Evolutionary conservation across 768 basidiomycete species (phyloP).

Genomic region (Phlegmacium glaucopus): DNA sequence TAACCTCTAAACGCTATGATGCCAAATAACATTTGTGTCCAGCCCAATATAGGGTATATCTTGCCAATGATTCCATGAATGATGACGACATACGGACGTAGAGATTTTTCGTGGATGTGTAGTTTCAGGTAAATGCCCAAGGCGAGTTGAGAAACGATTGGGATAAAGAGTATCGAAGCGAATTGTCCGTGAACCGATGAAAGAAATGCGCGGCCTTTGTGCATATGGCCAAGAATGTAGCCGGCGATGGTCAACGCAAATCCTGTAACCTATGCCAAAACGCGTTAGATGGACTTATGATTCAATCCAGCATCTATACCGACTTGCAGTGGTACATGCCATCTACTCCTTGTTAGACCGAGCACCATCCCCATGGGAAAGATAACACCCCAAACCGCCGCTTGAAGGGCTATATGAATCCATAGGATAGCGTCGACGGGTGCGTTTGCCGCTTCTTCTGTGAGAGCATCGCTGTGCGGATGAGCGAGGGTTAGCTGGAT

Average conservation of each 20-base stretch:
- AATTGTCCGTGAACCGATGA: slow-evolving; percentile 70
- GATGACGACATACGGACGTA: slow-evolving; percentile 68
- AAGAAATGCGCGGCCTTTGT: slow-evolving; percentile 75
- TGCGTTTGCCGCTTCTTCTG: slow-evolving; percentile 59
- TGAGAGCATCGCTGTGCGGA: slow-evolving; percentile 56
- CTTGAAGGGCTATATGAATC: slow-evolving; percentile 82
- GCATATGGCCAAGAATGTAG: slow-evolving; percentile 83
- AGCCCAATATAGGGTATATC: slow-evolving; percentile 78
- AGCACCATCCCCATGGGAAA: slow-evolving; percentile 86
- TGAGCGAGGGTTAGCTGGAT: slow-evolving; percentile 45
- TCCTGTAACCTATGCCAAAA: slow-evolving; percentile 48
- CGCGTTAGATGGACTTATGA: neutral
- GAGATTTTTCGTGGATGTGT: slow-evolving; percentile 77
- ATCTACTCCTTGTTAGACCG: slow-evolving; percentile 73
- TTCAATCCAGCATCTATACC: slow-evolving; percentile 11
- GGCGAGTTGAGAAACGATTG: slow-evolving; percentile 61
- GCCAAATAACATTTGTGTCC: slow-evolving; percentile 89
- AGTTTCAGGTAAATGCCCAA: slow-evolving; percentile 90
- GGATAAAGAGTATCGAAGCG: slow-evolving; percentile 61
- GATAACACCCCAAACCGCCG: slow-evolving; percentile 76
- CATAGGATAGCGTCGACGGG: slow-evolving; percentile 78
- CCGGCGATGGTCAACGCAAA: slow-evolving; percentile 70
- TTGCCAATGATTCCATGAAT: slow-evolving; percentile 82
- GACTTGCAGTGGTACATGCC: slow-evolving; percentile 90
- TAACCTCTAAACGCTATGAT: slow-evolving; percentile 71